Percentiles rank a stretch among this genome's conserved stretches.
These are phyloP conservation scores for Amanita exitialis DNA, from an alignment of 768 basidiomycete species.

Conservation along the genomic window DNA sequence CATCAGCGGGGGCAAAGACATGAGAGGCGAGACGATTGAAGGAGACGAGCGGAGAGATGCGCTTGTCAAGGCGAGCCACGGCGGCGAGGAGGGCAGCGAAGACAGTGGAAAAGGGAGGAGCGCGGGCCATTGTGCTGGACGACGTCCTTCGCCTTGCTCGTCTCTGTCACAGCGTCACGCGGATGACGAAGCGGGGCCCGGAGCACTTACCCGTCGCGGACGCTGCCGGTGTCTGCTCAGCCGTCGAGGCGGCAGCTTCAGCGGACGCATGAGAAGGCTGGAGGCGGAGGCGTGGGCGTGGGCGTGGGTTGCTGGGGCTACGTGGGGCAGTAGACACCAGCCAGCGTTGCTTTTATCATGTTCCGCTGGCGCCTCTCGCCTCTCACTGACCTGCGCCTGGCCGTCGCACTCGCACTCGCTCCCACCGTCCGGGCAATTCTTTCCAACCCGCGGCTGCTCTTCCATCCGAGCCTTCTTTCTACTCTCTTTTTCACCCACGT, in stretches of 20 bases:
- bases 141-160: background rate
- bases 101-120: conserved; percentile 2
- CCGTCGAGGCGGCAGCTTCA: background rate
- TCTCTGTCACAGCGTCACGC: background rate
- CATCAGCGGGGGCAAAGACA: conserved; percentile 45
- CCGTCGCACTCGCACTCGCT: conserved; percentile 13
- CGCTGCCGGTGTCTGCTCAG: background rate
- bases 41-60: conserved; percentile 60
- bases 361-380: no score
- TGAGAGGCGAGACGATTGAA: conserved; percentile 48
- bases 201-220: no score
- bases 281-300: no score
- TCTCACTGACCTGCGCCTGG: background rate
- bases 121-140: background rate
- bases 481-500: conserved; percentile 45
- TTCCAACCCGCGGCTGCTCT: conserved; percentile 30
- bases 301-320: no score
- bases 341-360: no score
- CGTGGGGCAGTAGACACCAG: no score
- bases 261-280: no score
- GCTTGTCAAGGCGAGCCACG: conserved; percentile 64
- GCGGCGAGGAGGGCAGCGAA: conserved; percentile 47
- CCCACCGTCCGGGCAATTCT: conserved; percentile 36
- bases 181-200: no score
- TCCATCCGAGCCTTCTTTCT: background rate